Evolutionary conservation across 345 rosid species (phyloP).

Genomic region (Eucalyptus curtisii): DNA sequence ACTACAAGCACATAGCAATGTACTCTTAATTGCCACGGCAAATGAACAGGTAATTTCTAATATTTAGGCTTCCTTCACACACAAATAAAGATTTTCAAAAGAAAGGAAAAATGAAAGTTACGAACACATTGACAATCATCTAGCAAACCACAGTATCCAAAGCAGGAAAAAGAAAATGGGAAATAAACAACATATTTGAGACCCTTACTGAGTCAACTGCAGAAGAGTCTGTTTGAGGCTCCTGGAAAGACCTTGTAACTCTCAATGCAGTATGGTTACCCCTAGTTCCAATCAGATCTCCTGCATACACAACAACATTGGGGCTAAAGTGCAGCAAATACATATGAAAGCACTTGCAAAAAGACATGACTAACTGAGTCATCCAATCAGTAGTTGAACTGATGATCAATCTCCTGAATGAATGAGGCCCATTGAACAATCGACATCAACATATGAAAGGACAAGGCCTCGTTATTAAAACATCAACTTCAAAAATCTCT

Average conservation of each 20-base stretch:
- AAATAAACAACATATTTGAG: neutral
- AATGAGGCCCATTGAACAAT: constrained; percentile 16
- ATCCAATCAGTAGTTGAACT: constrained; percentile 27
- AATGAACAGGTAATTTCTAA: neutral
- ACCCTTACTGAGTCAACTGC: neutral
- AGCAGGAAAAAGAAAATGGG: neutral
- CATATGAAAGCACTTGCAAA: neutral
- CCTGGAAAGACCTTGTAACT: constrained; percentile 23
- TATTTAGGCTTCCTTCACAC: neutral
- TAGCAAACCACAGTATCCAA: neutral
- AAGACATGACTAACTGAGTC: constrained; percentile 19
- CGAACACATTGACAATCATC: neutral
- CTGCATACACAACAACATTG: constrained; percentile 28
- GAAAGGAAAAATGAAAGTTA: neutral
- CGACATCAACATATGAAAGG: constrained; percentile 22
- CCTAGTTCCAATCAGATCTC: constrained; percentile 27
- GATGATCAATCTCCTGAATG: constrained; percentile 21
- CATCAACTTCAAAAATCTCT: constrained; percentile 1
- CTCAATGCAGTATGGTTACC: constrained; percentile 45
- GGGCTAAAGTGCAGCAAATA: constrained; percentile 2
- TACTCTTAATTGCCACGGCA: neutral
- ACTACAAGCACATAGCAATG: neutral
- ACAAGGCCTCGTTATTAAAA: constrained; percentile 8
- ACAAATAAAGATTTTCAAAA: neutral
- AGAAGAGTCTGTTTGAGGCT: neutral